Conservation (phyloP, 345 rosid genomes). For the Boechera stricta region DNA sequence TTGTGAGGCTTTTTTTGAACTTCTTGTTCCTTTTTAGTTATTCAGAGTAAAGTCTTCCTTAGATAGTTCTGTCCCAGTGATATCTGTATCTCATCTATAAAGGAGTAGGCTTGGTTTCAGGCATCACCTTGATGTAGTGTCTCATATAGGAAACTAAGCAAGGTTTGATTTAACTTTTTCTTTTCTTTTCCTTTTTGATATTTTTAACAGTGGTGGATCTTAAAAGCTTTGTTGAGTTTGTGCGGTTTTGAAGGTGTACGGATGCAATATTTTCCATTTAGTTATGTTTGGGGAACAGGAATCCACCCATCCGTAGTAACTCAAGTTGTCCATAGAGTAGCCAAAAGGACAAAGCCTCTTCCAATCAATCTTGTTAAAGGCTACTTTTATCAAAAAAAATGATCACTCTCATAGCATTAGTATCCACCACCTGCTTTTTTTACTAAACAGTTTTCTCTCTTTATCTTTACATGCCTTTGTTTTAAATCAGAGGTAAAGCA, state of each 20-base stretch:
- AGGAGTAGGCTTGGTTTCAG: not conserved
- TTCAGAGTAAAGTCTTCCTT: not conserved
- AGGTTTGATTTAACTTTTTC: slow-evolving; percentile 5
- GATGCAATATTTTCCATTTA: slow-evolving; percentile 29
- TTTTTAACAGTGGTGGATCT: slow-evolving; percentile 34
- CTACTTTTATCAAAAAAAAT: slow-evolving; percentile 35
- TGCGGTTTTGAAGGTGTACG: slow-evolving; percentile 31
- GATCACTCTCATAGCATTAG: slow-evolving; percentile 39
- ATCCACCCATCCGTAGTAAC: slow-evolving; percentile 37
- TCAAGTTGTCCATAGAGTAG: slow-evolving; percentile 28
- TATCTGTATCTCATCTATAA: not conserved
- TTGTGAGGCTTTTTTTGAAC: not conserved
- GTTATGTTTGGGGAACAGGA: slow-evolving; percentile 43
- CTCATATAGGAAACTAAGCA: slow-evolving; percentile 9
- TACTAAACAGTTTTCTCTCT: slow-evolving; percentile 25
- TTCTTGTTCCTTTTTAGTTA: not conserved
- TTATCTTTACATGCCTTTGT: slow-evolving; percentile 41
- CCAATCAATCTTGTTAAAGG: slow-evolving; percentile 36
- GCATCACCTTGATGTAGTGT: slow-evolving; percentile 14
- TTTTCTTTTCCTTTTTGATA: slow-evolving; percentile 28
- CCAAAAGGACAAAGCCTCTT: slow-evolving; percentile 40
- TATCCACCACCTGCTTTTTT: slow-evolving; percentile 22
- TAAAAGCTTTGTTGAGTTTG: slow-evolving; percentile 26
- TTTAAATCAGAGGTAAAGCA: slow-evolving; percentile 39
- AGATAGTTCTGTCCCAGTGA: not conserved